Conservation (phyloP, 1,284 basidiomycete genomes). For the Leccinum pachyderme region DNA sequence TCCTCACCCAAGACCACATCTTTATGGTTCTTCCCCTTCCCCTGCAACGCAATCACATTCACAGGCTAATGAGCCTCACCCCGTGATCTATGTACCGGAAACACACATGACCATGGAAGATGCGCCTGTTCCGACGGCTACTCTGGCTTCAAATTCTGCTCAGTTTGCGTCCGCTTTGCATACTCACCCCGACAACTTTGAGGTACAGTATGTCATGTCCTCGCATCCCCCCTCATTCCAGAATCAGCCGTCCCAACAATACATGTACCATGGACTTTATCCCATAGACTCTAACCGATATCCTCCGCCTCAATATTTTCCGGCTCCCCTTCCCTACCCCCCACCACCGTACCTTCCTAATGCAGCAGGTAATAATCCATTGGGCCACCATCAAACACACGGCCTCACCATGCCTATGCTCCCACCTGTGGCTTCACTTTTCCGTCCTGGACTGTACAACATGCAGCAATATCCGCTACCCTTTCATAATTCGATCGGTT, state of each 20-base stretch:
- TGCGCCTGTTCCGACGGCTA: background rate
- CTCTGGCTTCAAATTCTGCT: conserved; percentile 2
- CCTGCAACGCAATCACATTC: background rate
- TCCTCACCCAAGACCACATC: background rate
- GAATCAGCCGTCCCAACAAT: conserved; percentile 38
- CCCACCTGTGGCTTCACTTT: conserved; percentile 13
- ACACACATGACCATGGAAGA: background rate
- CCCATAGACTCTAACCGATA: conserved; percentile 33
- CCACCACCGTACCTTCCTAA: conserved; percentile 33
- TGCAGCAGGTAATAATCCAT: conserved; percentile 15
- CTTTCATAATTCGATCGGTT: conserved; percentile 38
- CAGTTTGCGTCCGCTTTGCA: conserved; percentile 26
- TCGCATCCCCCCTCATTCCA: conserved; percentile 39
- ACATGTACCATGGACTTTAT: conserved; percentile 37
- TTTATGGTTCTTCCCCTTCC: background rate
- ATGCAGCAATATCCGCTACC: conserved; percentile 39
- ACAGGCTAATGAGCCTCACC: background rate
- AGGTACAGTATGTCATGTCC: conserved; percentile 48
- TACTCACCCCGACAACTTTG: conserved; percentile 38
- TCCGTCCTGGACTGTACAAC: conserved; percentile 34
- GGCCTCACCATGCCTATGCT: conserved; percentile 23
- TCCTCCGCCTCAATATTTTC: conserved; percentile 36
- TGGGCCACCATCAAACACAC: conserved; percentile 10
- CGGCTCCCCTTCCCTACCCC: conserved; percentile 26
- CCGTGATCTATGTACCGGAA: background rate